Base-by-base conservation (phyloP, 768 basidiomycete species). In the Epithele typhae region DNA sequence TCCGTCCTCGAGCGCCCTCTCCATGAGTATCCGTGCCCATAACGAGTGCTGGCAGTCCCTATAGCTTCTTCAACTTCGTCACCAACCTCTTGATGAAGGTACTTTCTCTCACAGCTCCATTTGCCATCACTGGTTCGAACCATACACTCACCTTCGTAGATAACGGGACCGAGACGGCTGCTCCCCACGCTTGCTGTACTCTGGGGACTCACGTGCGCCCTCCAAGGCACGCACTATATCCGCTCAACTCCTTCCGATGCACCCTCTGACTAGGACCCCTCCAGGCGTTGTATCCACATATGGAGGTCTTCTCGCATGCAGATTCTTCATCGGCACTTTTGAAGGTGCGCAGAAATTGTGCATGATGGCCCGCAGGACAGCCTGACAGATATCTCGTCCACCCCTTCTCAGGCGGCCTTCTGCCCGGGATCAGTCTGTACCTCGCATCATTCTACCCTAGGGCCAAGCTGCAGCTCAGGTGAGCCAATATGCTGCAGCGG, bases 181-280 rank as follows among this genome's bases (percentile, higher is more conserved):
- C 68, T 82, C 58, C 84, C 84, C 1, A 64, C 75, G 1, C 77
- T 84, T 72, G 60, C 83, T 35, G 72, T 75, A 0, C 50, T 77
- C 0, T 87, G 84, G 83, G 84, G 84, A 17, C 37, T 84, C 17
- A 72, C 80, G 10, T 70, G 75, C 5, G 70, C 77, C 9, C 63
- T 78, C 35, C 82, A 85, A 72, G 81, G 79, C 72, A 48, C 15
- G 52, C 52, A 27, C 9, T 27, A 11, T 6, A 10, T 12, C 10
- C 4, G 19, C 7, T 18, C 8, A 2, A 19, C 5, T 5, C 36
- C 7, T 14, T 30, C 27, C 8, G 14, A 14, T 7, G 8, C 8
- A 30, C 27, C 27, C 8, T 30, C 8, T 14, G 5, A 22, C 4
- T 36, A 15, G n/a, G 25, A 6, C 19, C 2, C 23, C 36, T n/a